Evolutionary conservation across 192 early-diverging fungal genomes (phyloP).

Genomic region (Coemansia sp.): DNA sequence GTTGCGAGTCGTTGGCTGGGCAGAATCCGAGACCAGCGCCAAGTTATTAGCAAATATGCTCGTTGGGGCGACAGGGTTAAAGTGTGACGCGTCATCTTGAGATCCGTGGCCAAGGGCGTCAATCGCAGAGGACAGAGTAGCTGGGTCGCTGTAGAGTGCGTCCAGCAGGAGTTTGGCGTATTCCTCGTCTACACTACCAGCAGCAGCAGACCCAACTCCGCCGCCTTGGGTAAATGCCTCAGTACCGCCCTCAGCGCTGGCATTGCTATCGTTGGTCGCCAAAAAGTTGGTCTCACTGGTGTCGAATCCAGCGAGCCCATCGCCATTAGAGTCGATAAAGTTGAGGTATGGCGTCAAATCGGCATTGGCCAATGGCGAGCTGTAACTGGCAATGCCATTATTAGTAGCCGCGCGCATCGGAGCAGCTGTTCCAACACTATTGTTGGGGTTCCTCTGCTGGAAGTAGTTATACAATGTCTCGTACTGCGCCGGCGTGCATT

Average conservation of each 20-base stretch:
- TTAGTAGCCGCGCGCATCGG: background rate
- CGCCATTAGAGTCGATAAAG: constrained; percentile 37
- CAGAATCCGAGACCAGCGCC: background rate
- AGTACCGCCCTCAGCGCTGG: background rate
- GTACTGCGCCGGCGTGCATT: constrained; percentile 34
- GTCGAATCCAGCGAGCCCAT: constrained; percentile 8
- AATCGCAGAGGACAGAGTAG: background rate
- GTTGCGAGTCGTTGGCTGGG: background rate
- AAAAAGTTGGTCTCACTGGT: background rate
- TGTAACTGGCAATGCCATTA: background rate
- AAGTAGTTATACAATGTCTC: constrained; percentile 28
- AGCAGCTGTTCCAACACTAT: background rate
- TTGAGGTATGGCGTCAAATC: constrained; percentile 37
- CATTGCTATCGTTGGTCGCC: background rate
- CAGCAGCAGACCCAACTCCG: background rate
- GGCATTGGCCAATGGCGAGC: background rate
- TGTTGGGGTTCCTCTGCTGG: constrained; percentile 12
- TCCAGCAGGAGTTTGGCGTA: constrained; percentile 18
- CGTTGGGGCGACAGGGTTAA: background rate
- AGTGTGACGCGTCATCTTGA: background rate
- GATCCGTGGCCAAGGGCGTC: background rate
- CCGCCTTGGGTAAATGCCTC: background rate
- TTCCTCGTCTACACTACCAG: background rate
- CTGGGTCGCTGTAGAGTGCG: constrained; percentile 8
- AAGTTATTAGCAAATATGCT: background rate